These are phyloP conservation scores for Chlorella sp. DNA, from an alignment of 139 green algal species.

Conservation along the genomic window DNA sequence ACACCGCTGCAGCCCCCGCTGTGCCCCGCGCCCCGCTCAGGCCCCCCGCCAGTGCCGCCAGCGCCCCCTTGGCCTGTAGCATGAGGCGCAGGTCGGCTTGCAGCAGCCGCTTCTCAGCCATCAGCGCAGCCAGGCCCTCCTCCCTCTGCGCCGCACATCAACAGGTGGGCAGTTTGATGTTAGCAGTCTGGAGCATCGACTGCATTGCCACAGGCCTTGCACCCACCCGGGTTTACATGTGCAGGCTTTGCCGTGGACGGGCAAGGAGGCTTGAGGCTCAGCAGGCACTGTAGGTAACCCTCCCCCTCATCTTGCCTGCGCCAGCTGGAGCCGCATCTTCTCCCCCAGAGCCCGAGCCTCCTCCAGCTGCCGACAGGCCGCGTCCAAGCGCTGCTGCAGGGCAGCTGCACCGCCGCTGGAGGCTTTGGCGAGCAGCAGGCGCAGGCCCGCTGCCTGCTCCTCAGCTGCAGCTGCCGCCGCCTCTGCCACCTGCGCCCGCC, in stretches of 20 bases:
- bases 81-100: conserved; percentile 1
- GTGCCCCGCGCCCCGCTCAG: not conserved
- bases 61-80: not conserved
- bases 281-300: no score
- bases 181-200: no score
- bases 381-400: conserved; percentile 6
- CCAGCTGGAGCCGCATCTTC: conserved; percentile 3
- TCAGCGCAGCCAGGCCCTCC: not conserved
- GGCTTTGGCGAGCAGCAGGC: conserved; percentile 6
- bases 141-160: not conserved
- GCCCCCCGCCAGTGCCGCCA: not conserved
- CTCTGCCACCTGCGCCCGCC: not conserved
- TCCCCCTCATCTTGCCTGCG: not conserved
- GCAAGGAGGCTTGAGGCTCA: no score
- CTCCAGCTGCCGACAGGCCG: conserved; percentile 9
- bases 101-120: not conserved
- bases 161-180: no score
- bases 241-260: no score
- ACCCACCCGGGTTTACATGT: no score
- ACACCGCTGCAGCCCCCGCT: not conserved
- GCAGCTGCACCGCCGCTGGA: not conserved
- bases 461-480: not conserved
- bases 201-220: no score
- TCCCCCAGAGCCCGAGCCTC: not conserved
- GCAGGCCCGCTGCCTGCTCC: conserved; percentile 25